Percentiles rank a stretch among this genome's conserved stretches.
These are phyloP conservation scores for Sicyos baderoa DNA, from an alignment of 306 rosid genomes.

Conservation along the genomic window DNA sequence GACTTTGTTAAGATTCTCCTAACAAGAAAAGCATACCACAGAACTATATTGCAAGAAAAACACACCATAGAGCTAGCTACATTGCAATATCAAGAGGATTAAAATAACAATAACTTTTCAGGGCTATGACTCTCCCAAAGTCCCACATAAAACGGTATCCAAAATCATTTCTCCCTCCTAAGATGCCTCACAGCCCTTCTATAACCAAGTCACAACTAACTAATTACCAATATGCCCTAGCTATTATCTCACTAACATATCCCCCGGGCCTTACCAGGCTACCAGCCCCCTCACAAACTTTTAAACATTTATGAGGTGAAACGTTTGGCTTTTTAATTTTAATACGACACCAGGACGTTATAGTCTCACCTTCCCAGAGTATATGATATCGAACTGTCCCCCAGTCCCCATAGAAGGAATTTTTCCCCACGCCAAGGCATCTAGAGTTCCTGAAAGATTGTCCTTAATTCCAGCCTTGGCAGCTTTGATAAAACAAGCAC, in stretches of 20 bases:
- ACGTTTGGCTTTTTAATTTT: background rate
- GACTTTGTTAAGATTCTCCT: background rate
- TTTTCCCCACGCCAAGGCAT: constrained; percentile 90
- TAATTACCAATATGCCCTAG: background rate
- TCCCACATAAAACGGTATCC: background rate
- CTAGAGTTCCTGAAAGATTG: constrained; percentile 58
- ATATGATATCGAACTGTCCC: constrained; percentile 62
- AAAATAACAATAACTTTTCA: background rate
- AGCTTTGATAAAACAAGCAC: constrained; percentile 68
- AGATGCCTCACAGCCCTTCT: background rate
- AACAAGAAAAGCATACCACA: background rate
- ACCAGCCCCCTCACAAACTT: background rate
- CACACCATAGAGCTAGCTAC: background rate
- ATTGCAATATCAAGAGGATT: background rate
- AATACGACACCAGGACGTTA: background rate
- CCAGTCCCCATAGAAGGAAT: constrained; percentile 63
- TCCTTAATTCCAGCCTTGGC: constrained; percentile 70
- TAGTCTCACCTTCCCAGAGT: constrained; percentile 45
- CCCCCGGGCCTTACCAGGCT: too few relatives aligned
- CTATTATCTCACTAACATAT: background rate
- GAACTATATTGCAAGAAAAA: too few relatives aligned
- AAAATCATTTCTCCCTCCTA: background rate
- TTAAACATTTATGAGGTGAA: background rate
- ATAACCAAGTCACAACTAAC: background rate
- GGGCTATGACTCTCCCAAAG: background rate